Evolutionary conservation across 495 filamentous ascomycete genomes (phyloP).

Genomic region (Penicillium ochrochloron): DNA sequence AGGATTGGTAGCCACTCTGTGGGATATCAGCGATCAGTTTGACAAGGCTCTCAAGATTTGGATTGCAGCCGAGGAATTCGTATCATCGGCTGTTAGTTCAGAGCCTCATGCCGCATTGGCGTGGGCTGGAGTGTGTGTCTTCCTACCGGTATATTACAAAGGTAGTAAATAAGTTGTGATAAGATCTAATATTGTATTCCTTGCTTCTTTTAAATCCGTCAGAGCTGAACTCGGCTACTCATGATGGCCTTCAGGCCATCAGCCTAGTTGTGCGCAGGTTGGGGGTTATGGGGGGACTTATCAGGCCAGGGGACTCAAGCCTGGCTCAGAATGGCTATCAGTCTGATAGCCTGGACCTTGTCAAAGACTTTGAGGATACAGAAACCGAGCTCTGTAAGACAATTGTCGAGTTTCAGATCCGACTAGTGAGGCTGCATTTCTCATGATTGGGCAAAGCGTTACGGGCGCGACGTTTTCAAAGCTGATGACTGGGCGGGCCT

Average conservation of each 20-base stretch:
- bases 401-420: slow-evolving; percentile 15
- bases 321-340: background rate
- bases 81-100: too few relatives aligned
- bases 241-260: slow-evolving; percentile 12
- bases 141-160: slow-evolving; percentile 14
- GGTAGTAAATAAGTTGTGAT: background rate
- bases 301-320: slow-evolving; percentile 6
- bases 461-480: slow-evolving; percentile 15
- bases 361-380: slow-evolving; percentile 12
- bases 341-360: slow-evolving; percentile 12
- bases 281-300: slow-evolving; percentile 15
- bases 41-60: too few relatives aligned
- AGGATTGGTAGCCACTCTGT: too few relatives aligned
- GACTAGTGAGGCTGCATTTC: slow-evolving; percentile 12
- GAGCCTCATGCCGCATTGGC: slow-evolving; percentile 14
- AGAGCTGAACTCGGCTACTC: slow-evolving; percentile 9
- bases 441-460: slow-evolving; percentile 10
- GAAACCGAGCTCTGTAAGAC: slow-evolving; percentile 9
- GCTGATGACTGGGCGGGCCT: slow-evolving; percentile 12
- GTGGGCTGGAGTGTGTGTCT: slow-evolving; percentile 18
- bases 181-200: background rate
- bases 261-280: slow-evolving; percentile 12
- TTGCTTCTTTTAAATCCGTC: slow-evolving; percentile 18
- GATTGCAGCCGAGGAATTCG: too few relatives aligned
- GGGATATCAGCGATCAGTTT: too few relatives aligned